Evolutionary conservation across 208 protist species (phyloP), one percentile per base, ranked within the genome.

Genomic region (Naegleria lovaniensis): DNA sequence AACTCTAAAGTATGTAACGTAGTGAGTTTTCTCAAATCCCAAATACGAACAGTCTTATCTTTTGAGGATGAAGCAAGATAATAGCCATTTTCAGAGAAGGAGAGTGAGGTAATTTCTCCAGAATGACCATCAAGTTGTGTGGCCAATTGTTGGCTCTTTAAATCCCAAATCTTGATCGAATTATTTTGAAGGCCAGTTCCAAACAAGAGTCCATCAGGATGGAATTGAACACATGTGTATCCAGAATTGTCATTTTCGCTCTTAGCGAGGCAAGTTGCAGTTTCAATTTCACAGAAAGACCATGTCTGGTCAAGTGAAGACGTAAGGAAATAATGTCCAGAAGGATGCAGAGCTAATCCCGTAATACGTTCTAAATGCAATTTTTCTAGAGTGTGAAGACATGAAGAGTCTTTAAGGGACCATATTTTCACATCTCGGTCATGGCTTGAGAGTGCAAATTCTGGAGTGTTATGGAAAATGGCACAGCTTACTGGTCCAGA

Each of bases 1-100:
- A 43, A n/a, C 29, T 90, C 7, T 1, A 90, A 41, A 36, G 33
- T 79, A 15, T 51, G 48, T 33, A 90, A 5, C 0, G 11, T 89
- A 6, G 95, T 92, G n/a, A 98, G 87, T 91, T 98, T 97, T 59
- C 98, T 94, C 59, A 99, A 94, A 94, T 99, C 98, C 98, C 98
- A 99, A 67, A 99, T 55, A 88, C 96, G 94, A 40, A 95, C 95
- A 25, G 90, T 95, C 2, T 96, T 95, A 90, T 96, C 93, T 33
- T 91, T 89, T 22, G 94, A 91, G 33, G 94, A 96, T 22, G 95
- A 95, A 7, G 97, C 97, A 52, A 99, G 90, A 67, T 97, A 96
- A 89, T 97, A 94, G 90, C 98, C 98, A 94, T 99, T 98, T 39
- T 97, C 95, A 76, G 94, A 97, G 93, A 99, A 99, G 76, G 93